Evolutionary conservation across 108 stramenopile species (phyloP).

Genomic region (Conticribra weissflogii): DNA sequence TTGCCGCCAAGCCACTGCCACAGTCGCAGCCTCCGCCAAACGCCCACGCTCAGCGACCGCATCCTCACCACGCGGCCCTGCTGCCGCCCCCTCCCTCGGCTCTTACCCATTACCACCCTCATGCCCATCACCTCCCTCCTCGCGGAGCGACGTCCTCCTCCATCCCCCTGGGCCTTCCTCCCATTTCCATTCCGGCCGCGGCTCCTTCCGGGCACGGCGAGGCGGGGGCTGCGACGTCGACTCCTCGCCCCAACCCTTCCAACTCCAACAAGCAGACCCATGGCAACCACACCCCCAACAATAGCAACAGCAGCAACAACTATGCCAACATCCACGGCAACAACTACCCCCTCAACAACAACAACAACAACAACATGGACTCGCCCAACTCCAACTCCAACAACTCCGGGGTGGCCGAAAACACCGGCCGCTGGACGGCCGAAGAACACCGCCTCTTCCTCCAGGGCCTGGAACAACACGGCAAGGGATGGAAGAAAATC

Average conservation of each 20-base stretch:
- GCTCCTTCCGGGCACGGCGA: no score
- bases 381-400: not conserved
- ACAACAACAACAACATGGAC: slow-evolving; percentile 1
- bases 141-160: not conserved
- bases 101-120: no score
- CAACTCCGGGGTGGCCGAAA: slow-evolving; percentile 72
- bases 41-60: not conserved
- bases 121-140: not conserved
- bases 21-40: no score
- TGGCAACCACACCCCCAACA: not conserved
- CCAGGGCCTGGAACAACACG: slow-evolving; percentile 92
- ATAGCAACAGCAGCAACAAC: not conserved
- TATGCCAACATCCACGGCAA: not conserved
- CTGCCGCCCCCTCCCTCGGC: no score
- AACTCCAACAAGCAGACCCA: not conserved
- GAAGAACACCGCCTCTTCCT: slow-evolving; percentile 96
- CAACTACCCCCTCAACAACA: not conserved
- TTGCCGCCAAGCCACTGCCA: no score
- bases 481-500: slow-evolving; percentile 96
- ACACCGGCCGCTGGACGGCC: slow-evolving; percentile 97
- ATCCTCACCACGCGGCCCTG: not conserved
- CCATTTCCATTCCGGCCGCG: not conserved
- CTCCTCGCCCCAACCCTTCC: not conserved
- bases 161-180: not conserved
- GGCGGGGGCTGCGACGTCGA: not conserved